Conservation (phyloP, 1,284 basidiomycete genomes). For the Cystobasidium slooffiae region DNA sequence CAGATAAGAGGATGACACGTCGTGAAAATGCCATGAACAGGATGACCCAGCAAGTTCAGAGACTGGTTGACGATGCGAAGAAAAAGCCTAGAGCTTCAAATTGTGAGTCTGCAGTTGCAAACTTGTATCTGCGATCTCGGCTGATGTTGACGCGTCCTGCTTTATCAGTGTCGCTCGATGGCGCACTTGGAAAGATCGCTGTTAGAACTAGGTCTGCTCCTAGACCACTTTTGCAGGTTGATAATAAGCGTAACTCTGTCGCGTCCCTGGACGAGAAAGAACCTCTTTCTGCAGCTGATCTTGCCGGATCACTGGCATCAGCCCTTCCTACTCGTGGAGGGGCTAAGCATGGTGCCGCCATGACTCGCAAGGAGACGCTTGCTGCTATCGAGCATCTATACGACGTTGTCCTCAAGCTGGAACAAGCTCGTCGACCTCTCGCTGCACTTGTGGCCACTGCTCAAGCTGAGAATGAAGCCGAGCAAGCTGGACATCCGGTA, state of each 20-base stretch:
- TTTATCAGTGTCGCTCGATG: conserved; percentile 67
- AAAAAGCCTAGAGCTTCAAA: conserved; percentile 59
- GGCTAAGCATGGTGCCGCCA: conserved; percentile 60
- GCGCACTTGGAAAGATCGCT: conserved; percentile 91
- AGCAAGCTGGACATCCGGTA: conserved; percentile 65
- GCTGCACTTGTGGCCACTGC: conserved; percentile 60
- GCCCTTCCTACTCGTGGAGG: conserved; percentile 3
- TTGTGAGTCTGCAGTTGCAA: conserved; percentile 42
- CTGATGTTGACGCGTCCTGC: not conserved
- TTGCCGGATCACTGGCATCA: conserved; percentile 18
- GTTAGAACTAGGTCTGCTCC: conserved; percentile 92
- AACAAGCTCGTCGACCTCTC: conserved; percentile 81
- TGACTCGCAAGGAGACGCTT: conserved; percentile 78
- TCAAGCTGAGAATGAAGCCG: conserved; percentile 61
- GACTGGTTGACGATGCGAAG: conserved; percentile 90
- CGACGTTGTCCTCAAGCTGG: conserved; percentile 79
- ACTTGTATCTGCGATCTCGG: not conserved
- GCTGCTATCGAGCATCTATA: conserved; percentile 84
- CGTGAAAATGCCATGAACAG: conserved; percentile 89
- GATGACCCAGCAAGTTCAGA: conserved; percentile 96
- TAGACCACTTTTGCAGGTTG: conserved; percentile 89
- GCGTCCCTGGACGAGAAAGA: conserved; percentile 14
- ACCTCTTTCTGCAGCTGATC: not conserved
- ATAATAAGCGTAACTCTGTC: conserved; percentile 27
- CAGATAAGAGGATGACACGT: conserved; percentile 38